phyloP scores from a whole-genome alignment of 2,329 filamentous ascomycete genomes.

The Fusarium tanahbumbuense region DNA sequence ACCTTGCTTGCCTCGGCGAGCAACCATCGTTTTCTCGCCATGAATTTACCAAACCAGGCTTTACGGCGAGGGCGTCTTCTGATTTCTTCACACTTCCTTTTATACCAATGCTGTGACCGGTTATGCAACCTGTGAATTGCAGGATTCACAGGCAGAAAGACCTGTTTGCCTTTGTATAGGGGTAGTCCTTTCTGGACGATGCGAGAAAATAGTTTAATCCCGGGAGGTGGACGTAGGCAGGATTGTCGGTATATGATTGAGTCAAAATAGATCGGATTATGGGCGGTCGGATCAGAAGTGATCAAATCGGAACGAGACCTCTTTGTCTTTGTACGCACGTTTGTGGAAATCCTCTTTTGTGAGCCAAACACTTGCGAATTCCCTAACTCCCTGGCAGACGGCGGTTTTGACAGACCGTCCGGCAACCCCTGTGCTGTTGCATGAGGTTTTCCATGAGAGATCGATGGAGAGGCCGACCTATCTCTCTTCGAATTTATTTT shows the following conservation, averaged over 20 bases:
- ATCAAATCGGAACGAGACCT: neutral
- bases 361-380: neutral
- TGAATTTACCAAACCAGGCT: constrained; percentile 60
- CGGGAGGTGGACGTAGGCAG: constrained; percentile 41
- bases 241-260: constrained; percentile 54
- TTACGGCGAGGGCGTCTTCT: constrained; percentile 61
- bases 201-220: constrained; percentile 27
- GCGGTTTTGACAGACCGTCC: neutral
- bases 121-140: constrained; percentile 60
- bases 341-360: neutral
- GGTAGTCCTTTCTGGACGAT: constrained; percentile 7
- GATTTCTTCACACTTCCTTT: constrained; percentile 63
- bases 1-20: constrained; percentile 37
- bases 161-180: constrained; percentile 45
- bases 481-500: constrained; percentile 6
- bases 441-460: neutral
- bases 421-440: neutral
- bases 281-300: constrained; percentile 41
- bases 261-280: constrained; percentile 51
- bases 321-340: neutral
- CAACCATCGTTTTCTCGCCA: constrained; percentile 53
- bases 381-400: neutral
- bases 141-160: constrained; percentile 63
- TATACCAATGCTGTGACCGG: constrained; percentile 59
- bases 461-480: neutral